Base-by-base conservation (phyloP, 257 asterid species). In the Capsicum baccatum region DNA sequence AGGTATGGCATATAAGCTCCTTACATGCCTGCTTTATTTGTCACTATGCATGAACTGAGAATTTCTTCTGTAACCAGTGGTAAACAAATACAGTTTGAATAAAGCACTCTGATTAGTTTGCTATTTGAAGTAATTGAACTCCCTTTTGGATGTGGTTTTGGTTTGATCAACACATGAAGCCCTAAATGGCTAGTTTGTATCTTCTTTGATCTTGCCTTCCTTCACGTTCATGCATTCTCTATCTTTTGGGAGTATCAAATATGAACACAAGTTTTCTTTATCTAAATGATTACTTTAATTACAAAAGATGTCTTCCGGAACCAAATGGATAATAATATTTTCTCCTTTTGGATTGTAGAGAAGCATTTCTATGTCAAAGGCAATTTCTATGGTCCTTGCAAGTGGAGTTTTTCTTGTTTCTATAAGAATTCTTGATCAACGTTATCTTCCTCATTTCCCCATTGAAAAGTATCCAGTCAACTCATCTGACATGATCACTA, bases 1-100 rank as follows among this genome's bases (percentile, higher is more conserved):
- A 94, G 98, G 99, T 93, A 88, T 83, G n/a, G 17, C 14, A 69
- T 79, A 37, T 58, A 14, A 62, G 63, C 15, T 82, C 78, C 14
- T 64, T 64, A 62, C 50, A 82, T 60, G 59, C 50, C 19, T 50
- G 47, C 81, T 13, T 50, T 74, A 47, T 47, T 48, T 13, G 39
- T 21, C 47, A 10, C n/a, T 71, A 11, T 71, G 37, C n/a, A 9
- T 71, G 58, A 44, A 71, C 10, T 71, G 58, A n/a, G 5, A 48
- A 69, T 69, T 37, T 42, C 56, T 70, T 70, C 79, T 42, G 56
- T 70, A 42, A 44, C 15, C 35, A 9, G 14, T 21, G 21, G 21
- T 37, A 67, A 67, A 67, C 11, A 16, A 7, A 67, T 67, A 35
- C 50, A 67, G 11, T 67, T 67, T 67, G 39, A 69, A 73, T 73